Evolutionary conservation across 176 grass and related monocot genomes (phyloP).

Genomic region (Musa itinerans): DNA sequence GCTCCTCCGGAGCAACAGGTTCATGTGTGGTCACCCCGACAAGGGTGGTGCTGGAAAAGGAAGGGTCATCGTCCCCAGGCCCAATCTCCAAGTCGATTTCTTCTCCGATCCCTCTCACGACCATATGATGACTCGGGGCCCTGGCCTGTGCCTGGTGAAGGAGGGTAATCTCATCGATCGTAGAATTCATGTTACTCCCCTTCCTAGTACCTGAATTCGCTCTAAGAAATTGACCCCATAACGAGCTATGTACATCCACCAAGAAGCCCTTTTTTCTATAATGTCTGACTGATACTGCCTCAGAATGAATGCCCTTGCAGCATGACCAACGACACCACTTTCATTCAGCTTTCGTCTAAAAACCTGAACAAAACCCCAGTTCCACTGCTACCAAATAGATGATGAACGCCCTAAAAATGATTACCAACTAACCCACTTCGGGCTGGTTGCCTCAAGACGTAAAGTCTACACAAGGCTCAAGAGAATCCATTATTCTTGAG

Average conservation of each 20-base stretch:
- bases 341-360: not conserved
- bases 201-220: not conserved
- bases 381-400: too few species aligned
- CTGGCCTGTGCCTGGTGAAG: slow-evolving; percentile 46
- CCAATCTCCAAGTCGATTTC: slow-evolving; percentile 96
- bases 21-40: slow-evolving; percentile 49
- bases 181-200: slow-evolving; percentile 38
- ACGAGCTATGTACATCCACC: not conserved
- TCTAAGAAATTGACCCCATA: not conserved
- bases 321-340: not conserved
- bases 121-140: slow-evolving; percentile 56
- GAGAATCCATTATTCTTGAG: not conserved
- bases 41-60: slow-evolving; percentile 54
- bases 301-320: not conserved
- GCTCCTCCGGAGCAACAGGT: slow-evolving; percentile 29
- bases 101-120: slow-evolving; percentile 77
- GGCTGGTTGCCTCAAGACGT: not conserved
- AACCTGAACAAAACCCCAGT: not conserved
- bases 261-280: not conserved
- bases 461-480: not conserved
- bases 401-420: not conserved
- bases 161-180: slow-evolving; percentile 88
- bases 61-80: slow-evolving; percentile 59
- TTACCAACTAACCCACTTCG: not conserved
- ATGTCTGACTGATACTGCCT: not conserved